Percentiles rank a stretch among this genome's conserved stretches.
Evolutionary conservation across 169 alveolate species (phyloP).

Genomic region (Cryptosporidium sp.): DNA sequence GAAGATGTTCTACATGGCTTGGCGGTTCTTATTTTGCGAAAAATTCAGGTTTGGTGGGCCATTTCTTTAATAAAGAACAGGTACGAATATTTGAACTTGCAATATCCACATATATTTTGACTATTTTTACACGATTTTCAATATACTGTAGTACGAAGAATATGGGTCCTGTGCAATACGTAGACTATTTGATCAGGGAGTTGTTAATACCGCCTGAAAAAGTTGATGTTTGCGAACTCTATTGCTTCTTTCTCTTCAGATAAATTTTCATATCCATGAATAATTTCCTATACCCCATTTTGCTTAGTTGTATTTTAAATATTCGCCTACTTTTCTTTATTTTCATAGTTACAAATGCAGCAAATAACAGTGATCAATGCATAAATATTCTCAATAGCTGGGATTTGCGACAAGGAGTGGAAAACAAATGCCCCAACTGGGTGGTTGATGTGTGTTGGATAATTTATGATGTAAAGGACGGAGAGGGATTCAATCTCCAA

Average conservation of each 20-base stretch:
- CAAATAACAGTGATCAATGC: background rate
- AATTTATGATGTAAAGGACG: conserved; percentile 56
- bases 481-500: conserved; percentile 72
- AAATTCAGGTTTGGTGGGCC: conserved; percentile 9
- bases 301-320: background rate
- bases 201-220: conserved; percentile 32
- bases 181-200: conserved; percentile 29
- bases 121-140: conserved; percentile 1
- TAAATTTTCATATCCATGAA: background rate
- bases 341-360: background rate
- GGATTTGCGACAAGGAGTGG: background rate
- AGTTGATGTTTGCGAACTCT: background rate
- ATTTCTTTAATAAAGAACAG: conserved; percentile 49
- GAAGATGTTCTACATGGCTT: conserved; percentile 53
- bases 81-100: conserved; percentile 1
- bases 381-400: background rate
- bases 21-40: conserved; percentile 56
- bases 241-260: background rate
- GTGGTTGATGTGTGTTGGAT: conserved; percentile 16
- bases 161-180: conserved; percentile 70
- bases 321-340: background rate
- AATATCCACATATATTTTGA: background rate
- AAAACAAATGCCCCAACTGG: conserved; percentile 56
- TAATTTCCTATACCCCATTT: background rate
- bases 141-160: conserved; percentile 47